Conservation (phyloP, 2,329 filamentous ascomycete genomes). For the Aspergillus costaricaensis region DNA sequence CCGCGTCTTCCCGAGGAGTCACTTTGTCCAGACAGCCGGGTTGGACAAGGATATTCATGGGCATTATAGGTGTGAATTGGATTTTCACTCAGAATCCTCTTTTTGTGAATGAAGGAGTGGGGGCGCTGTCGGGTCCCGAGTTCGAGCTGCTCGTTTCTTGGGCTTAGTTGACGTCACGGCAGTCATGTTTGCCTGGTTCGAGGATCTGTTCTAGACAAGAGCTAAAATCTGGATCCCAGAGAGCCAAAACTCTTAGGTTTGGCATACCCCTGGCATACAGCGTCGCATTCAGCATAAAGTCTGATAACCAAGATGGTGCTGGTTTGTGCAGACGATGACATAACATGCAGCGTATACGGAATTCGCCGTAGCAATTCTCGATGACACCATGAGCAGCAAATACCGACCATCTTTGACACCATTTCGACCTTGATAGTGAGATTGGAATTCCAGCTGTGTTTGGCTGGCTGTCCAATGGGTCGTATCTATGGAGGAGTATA, state of each 20-base stretch:
- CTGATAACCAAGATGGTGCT: background rate
- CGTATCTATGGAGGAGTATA: background rate
- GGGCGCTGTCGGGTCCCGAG: background rate
- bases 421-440: background rate
- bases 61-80: background rate
- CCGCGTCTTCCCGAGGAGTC: slow-evolving; percentile 23
- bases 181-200: background rate
- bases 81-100: background rate
- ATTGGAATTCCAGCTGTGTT: background rate
- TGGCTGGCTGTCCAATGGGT: background rate
- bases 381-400: background rate
- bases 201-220: background rate
- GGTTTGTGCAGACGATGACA: background rate
- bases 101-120: background rate
- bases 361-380: background rate
- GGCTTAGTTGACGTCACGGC: background rate
- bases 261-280: background rate
- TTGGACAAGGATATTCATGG: background rate
- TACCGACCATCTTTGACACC: background rate
- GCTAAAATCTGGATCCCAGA: background rate
- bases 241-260: background rate
- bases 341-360: background rate
- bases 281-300: background rate
- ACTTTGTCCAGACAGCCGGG: background rate
- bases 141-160: background rate